Conservation (phyloP, 805 yeast species). For the Wickerhamomyces hampshirensis region DNA sequence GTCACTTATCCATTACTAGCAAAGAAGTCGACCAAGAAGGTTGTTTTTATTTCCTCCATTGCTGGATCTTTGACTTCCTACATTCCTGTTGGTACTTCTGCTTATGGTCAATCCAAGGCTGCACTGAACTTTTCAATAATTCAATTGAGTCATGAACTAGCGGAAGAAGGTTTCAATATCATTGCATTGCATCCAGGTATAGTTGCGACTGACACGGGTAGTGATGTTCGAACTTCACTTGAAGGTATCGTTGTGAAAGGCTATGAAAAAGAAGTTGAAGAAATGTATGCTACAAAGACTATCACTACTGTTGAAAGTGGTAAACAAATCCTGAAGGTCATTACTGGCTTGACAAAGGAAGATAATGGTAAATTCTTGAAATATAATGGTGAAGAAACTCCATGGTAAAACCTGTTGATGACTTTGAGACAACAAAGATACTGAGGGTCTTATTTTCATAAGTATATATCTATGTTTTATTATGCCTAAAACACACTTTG, state of each 20-base stretch:
- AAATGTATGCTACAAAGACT: too few species aligned
- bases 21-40: conserved; percentile 17
- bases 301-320: not conserved
- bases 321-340: conserved; percentile 8
- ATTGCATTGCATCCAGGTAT: conserved; percentile 36
- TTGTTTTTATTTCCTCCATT: conserved; percentile 26
- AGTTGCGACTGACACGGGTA: conserved; percentile 31
- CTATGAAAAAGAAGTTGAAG: too few species aligned
- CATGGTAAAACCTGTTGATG: conserved; percentile 1
- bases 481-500: too few species aligned
- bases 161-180: conserved; percentile 25
- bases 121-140: conserved; percentile 29
- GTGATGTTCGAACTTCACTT: too few species aligned
- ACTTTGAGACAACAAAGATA: too few species aligned
- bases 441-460: too few species aligned
- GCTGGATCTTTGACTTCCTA: conserved; percentile 23
- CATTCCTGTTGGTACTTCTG: conserved; percentile 14
- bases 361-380: conserved; percentile 25
- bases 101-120: conserved; percentile 35
- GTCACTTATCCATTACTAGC: conserved; percentile 12
- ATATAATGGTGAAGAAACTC: conserved; percentile 18
- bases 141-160: conserved; percentile 25
- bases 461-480: too few species aligned
- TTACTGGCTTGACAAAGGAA: conserved; percentile 19
- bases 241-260: too few species aligned